These are phyloP conservation scores for Pythium sp. DNA, from an alignment of 352 stramenopile genomes.

Conservation along the genomic window DNA sequence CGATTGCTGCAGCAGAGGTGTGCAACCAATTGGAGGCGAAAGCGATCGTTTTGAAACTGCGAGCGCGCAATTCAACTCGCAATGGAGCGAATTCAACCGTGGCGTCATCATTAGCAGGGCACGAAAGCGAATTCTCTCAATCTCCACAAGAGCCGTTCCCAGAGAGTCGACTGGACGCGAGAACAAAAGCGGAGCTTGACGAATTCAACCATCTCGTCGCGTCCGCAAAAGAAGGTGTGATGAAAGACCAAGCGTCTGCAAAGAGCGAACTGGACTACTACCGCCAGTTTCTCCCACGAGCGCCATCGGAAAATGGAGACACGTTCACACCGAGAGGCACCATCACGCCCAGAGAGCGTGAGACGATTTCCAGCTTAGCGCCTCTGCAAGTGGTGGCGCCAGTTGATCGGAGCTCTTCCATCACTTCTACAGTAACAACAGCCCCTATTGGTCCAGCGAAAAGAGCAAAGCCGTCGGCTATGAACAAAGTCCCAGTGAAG, in stretches of 20 bases:
- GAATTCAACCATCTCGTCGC: slow-evolving; percentile 54
- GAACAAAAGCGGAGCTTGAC: slow-evolving; percentile 43
- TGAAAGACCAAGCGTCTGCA: slow-evolving; percentile 28
- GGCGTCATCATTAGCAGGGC: neutral
- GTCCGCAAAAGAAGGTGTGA: slow-evolving; percentile 36
- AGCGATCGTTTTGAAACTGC: slow-evolving; percentile 39
- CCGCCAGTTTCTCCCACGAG: slow-evolving; percentile 41
- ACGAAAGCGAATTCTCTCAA: neutral
- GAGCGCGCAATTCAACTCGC: slow-evolving; percentile 20
- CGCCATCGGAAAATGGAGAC: neutral
- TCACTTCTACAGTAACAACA: neutral
- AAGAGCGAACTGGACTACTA: slow-evolving; percentile 62
- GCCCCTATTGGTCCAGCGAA: neutral
- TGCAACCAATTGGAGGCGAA: slow-evolving; percentile 29
- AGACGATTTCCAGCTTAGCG: neutral
- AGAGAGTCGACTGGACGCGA: slow-evolving; percentile 30
- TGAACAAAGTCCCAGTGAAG: slow-evolving; percentile 5
- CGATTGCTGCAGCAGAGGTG: slow-evolving; percentile 9
- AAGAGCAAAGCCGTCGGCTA: neutral
- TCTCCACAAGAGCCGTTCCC: slow-evolving; percentile 24
- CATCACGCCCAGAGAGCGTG: neutral
- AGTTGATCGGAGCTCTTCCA: neutral
- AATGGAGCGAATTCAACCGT: neutral
- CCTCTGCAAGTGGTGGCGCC: neutral
- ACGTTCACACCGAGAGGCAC: neutral